These are phyloP conservation scores for Colletotrichum sansevieriae DNA, from an alignment of 2,329 filamentous ascomycete species.

Conservation along the genomic window DNA sequence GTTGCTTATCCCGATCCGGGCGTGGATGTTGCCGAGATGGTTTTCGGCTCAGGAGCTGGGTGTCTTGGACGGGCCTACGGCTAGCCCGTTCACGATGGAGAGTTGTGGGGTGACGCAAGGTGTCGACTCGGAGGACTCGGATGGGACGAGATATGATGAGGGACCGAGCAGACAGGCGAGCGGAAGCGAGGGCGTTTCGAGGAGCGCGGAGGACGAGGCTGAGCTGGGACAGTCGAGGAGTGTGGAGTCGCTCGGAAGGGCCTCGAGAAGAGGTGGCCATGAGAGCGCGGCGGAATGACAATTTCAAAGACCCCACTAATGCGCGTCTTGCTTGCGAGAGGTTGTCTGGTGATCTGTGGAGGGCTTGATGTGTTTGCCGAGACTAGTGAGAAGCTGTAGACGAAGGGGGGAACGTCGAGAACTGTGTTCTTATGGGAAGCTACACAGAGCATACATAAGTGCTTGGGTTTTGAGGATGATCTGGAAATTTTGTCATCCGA, in stretches of 20 bases:
- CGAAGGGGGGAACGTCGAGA: too few relatives aligned
- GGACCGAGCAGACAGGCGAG: slow-evolving; percentile 39
- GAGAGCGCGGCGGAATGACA: slow-evolving; percentile 2
- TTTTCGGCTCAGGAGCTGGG: slow-evolving; percentile 72
- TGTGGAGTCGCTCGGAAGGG: neutral
- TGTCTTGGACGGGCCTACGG: slow-evolving; percentile 78
- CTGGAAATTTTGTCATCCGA: too few relatives aligned
- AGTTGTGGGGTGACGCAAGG: slow-evolving; percentile 76
- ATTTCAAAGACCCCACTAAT: too few relatives aligned
- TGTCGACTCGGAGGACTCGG: slow-evolving; percentile 46
- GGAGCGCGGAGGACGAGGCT: slow-evolving; percentile 52
- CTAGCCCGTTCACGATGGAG: slow-evolving; percentile 82
- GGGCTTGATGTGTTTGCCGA: too few relatives aligned
- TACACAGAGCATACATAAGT: too few relatives aligned
- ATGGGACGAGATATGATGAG: slow-evolving; percentile 24
- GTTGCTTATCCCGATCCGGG: slow-evolving; percentile 74
- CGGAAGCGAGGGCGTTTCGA: slow-evolving; percentile 46
- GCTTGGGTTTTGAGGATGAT: too few relatives aligned
- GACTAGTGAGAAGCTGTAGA: too few relatives aligned
- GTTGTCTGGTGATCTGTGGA: too few relatives aligned
- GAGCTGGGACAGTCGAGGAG: slow-evolving; percentile 47
- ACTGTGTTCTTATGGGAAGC: too few relatives aligned
- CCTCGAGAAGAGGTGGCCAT: slow-evolving; percentile 13
- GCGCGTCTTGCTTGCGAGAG: too few relatives aligned
- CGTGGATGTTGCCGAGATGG: slow-evolving; percentile 72